Conservation (phyloP, 257 asterid genomes). For the Nicotiana paniculata region DNA sequence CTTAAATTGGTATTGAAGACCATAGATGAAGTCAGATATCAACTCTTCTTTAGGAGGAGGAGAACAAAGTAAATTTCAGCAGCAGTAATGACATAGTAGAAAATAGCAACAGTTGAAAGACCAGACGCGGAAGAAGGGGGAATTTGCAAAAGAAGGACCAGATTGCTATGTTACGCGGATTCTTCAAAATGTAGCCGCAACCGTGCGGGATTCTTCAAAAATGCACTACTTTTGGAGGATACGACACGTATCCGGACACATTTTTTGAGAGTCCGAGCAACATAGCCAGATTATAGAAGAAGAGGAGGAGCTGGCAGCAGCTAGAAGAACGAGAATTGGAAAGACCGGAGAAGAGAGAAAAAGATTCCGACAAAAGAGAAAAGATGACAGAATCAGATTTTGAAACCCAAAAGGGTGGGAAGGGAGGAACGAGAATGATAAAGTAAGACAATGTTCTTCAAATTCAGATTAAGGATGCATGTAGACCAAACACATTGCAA, state of each 20-base stretch:
- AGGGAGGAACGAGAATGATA: background rate
- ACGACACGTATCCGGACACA: too few relatives aligned
- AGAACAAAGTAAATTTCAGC: background rate
- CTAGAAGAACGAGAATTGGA: background rate
- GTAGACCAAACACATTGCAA: background rate
- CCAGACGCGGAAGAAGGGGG: background rate
- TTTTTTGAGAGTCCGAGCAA: too few relatives aligned
- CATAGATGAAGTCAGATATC: background rate
- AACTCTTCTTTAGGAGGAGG: background rate
- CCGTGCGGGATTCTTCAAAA: too few relatives aligned
- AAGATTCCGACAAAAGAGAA: too few relatives aligned
- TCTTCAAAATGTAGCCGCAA: too few relatives aligned
- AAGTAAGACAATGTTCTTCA: background rate
- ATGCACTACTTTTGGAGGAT: too few relatives aligned
- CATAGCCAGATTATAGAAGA: background rate
- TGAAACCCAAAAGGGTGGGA: background rate
- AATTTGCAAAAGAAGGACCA: background rate
- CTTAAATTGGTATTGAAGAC: background rate
- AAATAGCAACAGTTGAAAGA: background rate
- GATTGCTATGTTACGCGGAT: background rate
- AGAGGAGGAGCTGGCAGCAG: background rate
- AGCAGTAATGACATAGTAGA: background rate
- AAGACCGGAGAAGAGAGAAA: background rate
- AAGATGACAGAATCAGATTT: background rate
- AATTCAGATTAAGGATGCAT: background rate